Evolutionary conservation across 2,329 filamentous ascomycete species (phyloP), one percentile per base, ranked within the genome.

Genomic region (Geosmithia flava): DNA sequence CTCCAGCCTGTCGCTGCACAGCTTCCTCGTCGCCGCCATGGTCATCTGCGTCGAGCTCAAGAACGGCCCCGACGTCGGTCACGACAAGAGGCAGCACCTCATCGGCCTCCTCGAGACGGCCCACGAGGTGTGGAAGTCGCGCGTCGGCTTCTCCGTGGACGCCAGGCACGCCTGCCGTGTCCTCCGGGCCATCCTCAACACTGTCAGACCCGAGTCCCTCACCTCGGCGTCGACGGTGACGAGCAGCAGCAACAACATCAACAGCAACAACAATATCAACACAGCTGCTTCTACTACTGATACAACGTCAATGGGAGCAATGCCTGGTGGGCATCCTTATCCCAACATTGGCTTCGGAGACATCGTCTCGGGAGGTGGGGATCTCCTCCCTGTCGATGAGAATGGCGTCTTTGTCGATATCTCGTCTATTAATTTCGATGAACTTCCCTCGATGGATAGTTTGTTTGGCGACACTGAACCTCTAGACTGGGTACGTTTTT

Each of bases 11-110:
- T 72, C 71, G 5, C 61, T 74, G 20, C 74, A 78, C 33, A 74
- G 80, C 53, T 81, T 78, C 51, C 59, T 81, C 23, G 68, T 80
- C 17, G 77, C 77, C 0, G 70, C 75, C 13, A 81, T 80, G 74
- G 71, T 81, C 41, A 55, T 81, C 6, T 81, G 74, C 49, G 58
- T 81, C 3, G 71, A 75, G 51, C 58, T 74, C 13, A 64, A 62
- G 20, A 68, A 70, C 51, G 65, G 64, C 17, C 53, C 55, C 27
- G 59, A 65, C 19, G 63, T 60, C 46, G 61, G 59, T 16, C 44
- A 42, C 41, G 54, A 58, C 40, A 63, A 67, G 17, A 63, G 65
- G 17, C 56, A 57, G 15, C 55, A 59, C 19, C 68, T 63, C 48
- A 50, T 67, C 3, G 56, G 58, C 29, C 58, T 68, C 23, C 59